Percentiles rank a stretch among this genome's conserved stretches.
These are phyloP conservation scores for Clarireedia monteithiana DNA, from an alignment of 2,329 filamentous ascomycete species.

Conservation along the genomic window DNA sequence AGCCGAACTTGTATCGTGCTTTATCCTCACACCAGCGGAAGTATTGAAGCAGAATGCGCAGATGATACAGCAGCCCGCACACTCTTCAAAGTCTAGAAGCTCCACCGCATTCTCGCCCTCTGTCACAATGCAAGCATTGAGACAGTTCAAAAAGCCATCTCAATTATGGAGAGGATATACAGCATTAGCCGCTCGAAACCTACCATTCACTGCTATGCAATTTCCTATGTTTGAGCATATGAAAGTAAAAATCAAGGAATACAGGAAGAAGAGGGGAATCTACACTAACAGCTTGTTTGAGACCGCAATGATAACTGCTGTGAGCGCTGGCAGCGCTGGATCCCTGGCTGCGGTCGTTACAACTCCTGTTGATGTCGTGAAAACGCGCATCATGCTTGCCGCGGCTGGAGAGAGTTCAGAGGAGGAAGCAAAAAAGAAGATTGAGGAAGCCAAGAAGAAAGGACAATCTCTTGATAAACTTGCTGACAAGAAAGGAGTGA, in stretches of 20 bases:
- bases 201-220: constrained; percentile 82
- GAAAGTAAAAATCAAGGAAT: constrained; percentile 44
- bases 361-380: constrained; percentile 82
- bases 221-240: constrained; percentile 80
- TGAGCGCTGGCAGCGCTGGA: constrained; percentile 67
- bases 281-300: constrained; percentile 43
- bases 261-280: constrained; percentile 31
- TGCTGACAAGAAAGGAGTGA: constrained; percentile 26
- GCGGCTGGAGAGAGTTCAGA: constrained; percentile 33
- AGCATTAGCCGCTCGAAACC: constrained; percentile 71
- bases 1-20: constrained; percentile 77
- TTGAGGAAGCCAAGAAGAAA: constrained; percentile 21
- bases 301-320: constrained; percentile 62
- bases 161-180: constrained; percentile 65
- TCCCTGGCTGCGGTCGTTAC: constrained; percentile 72
- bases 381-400: constrained; percentile 80
- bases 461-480: constrained; percentile 20
- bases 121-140: constrained; percentile 45
- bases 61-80: constrained; percentile 48
- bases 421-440: constrained; percentile 21
- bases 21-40: constrained; percentile 81
- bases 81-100: constrained; percentile 21
- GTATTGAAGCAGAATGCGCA: constrained; percentile 93
- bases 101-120: constrained; percentile 43
- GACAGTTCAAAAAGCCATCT: constrained; percentile 47